phyloP scores from a whole-genome alignment of 768 basidiomycete species.

The Mycena filopes region DNA sequence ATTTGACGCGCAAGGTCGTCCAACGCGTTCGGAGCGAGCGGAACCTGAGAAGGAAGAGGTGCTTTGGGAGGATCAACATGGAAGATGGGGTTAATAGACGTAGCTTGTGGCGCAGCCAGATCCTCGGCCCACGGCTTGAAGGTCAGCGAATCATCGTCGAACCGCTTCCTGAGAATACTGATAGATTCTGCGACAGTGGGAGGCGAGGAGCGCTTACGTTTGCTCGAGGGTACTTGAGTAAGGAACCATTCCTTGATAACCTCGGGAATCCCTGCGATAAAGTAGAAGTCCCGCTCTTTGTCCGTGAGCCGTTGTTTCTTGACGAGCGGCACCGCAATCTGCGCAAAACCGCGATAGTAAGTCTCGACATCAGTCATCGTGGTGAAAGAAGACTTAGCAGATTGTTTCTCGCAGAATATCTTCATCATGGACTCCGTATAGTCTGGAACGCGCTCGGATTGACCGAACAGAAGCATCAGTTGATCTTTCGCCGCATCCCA shows the following conservation, averaged over 20 bases:
- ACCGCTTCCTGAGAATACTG: neutral
- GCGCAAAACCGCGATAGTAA: neutral
- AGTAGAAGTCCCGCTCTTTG: conserved; percentile 4
- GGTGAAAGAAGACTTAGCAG: conserved; percentile 3
- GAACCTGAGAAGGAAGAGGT: neutral
- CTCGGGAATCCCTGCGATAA: conserved; percentile 7
- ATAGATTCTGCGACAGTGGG: conserved; percentile 10
- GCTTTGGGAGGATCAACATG: neutral
- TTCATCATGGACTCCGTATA: neutral
- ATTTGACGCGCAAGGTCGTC: neutral
- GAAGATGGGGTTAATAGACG: neutral
- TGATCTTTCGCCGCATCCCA: neutral
- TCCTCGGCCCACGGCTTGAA: neutral
- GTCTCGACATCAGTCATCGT: neutral
- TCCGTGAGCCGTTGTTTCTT: neutral
- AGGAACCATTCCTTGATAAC: conserved; percentile 26
- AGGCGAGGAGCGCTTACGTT: conserved; percentile 4
- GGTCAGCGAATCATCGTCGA: neutral
- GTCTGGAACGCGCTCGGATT: neutral
- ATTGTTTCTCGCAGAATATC: neutral
- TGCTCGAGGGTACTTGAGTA: neutral
- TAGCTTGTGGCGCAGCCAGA: neutral
- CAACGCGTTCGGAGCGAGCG: neutral
- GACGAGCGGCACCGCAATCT: conserved; percentile 10
- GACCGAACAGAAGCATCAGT: neutral